Conservation (phyloP, 805 yeast species). For the Candida andamanensis region DNA sequence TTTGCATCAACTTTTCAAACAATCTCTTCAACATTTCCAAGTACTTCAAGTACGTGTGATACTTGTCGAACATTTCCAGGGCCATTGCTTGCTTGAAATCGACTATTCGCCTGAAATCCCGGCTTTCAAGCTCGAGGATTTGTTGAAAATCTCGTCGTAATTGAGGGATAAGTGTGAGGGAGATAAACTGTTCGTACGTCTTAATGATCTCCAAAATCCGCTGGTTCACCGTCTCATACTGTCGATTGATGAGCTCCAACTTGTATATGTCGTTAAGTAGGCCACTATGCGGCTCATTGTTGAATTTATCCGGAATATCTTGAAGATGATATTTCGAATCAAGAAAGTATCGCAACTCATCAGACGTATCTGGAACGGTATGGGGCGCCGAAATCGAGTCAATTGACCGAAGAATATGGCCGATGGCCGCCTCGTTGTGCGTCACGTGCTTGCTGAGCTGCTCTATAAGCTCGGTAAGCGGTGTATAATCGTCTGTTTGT, state of each 20-base stretch:
- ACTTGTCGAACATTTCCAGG: conserved; percentile 7
- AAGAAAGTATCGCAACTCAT: conserved; percentile 8
- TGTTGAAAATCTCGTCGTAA: conserved; percentile 17
- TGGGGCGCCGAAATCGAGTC: background rate
- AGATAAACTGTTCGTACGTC: conserved; percentile 27
- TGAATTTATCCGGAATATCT: conserved; percentile 2
- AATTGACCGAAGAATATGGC: conserved; percentile 1
- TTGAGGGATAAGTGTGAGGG: conserved; percentile 22
- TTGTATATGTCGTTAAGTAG: conserved; percentile 25
- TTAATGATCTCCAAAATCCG: conserved; percentile 18
- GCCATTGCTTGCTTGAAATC: conserved; percentile 8
- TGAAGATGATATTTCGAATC: conserved; percentile 20
- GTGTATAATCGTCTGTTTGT: conserved; percentile 29
- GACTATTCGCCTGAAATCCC: conserved; percentile 5
- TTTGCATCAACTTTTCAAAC: conserved; percentile 6
- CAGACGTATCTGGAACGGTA: background rate
- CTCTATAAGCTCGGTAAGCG: conserved; percentile 20
- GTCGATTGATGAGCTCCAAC: conserved; percentile 16
- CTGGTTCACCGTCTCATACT: conserved; percentile 17
- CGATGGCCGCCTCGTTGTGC: conserved; percentile 16
- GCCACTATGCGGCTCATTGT: no score
- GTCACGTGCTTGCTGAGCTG: conserved; percentile 18
- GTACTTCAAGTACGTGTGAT: conserved; percentile 7
- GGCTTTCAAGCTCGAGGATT: background rate
- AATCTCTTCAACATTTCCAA: conserved; percentile 7